phyloP scores from a whole-genome alignment of 2,329 filamentous ascomycete genomes.

The Tolypocladium inflatum region DNA sequence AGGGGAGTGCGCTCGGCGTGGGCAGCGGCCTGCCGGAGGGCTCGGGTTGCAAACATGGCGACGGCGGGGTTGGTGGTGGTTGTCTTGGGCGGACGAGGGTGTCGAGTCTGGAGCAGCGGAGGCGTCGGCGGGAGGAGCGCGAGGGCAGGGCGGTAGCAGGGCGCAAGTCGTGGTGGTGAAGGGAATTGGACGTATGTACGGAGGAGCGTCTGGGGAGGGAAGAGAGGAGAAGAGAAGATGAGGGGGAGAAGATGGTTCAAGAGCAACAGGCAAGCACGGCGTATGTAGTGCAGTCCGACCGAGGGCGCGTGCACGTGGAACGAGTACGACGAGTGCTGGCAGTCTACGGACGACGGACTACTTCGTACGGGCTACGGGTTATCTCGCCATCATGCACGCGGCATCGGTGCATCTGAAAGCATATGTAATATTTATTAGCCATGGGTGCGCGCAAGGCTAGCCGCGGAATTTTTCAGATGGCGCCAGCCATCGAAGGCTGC shows the following conservation, averaged over 20 bases:
- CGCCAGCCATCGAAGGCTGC: not conserved
- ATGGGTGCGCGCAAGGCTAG: not conserved
- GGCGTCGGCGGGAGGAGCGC: not conserved
- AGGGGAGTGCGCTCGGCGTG: slow-evolving; percentile 51
- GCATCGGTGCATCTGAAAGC: not conserved
- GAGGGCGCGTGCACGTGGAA: not conserved
- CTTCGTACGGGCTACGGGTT: not conserved
- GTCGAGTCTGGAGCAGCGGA: not conserved
- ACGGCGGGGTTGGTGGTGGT: slow-evolving; percentile 4
- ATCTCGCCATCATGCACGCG: not conserved
- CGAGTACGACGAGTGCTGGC: not conserved
- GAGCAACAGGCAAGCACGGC: not conserved
- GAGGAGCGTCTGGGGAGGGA: not conserved
- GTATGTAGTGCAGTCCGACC: not conserved
- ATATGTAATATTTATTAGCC: not conserved
- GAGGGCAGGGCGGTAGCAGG: not conserved
- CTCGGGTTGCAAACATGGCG: slow-evolving; percentile 45
- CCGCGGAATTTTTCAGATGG: not conserved
- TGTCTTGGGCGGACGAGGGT: not conserved
- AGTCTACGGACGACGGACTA: not conserved
- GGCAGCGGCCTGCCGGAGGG: slow-evolving; percentile 48
- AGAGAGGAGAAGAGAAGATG: not conserved
- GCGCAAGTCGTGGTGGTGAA: not conserved
- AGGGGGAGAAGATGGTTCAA: not conserved
- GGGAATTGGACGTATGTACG: not conserved